Base-by-base conservation (phyloP, 352 stramenopile species). In the Phytophthora multivora region DNA sequence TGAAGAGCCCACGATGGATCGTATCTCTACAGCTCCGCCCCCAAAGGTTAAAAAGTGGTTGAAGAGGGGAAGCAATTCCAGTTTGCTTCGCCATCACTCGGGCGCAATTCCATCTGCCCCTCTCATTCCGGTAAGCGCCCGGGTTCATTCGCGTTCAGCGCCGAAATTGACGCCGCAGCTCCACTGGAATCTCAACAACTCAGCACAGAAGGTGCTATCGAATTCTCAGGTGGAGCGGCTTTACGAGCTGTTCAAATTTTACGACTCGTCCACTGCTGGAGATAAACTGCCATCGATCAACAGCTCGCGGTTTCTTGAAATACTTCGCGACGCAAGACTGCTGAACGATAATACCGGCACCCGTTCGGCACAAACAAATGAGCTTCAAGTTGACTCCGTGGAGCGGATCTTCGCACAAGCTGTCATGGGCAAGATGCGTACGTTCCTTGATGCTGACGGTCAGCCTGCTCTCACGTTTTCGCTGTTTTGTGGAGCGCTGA, bases 231-330 rank as follows among this genome's bases (percentile, higher is more conserved):
- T 79, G 5, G 45, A 62, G 18, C 52, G 77, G 35, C 66, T 86
- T n/a, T 83, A 90, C 36, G 51, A 66, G 10, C 30, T 88, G 19
- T 88, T 88, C 57, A 57, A 65, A 11, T 86, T 90, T 49, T 90
- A 88, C 59, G 75, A 88, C 41, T 88, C 80, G 2, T 88, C 80
- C 7, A 57, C 56, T 26, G n/a, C 54, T 11, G 75, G 70, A 7
- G 80, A 88, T 55, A 21, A 51, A 21, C 43, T 88, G 12, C 75
- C 80, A 4, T 80, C 80, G 2, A 80, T 90, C 51, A 75, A 79
- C 51, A 76, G 61, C 13, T 15, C 49, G 1, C 77, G 77, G 3
- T 63, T 90, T 10, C 16, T 82, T 0, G 63, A 85, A 23, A 47
- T 90, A 7, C 54, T 88, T 18, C 69, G 73, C 2, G 80, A 87